phyloP scores from a whole-genome alignment of 2,329 filamentous ascomycete genomes.

The Xylariaceae sp. region DNA sequence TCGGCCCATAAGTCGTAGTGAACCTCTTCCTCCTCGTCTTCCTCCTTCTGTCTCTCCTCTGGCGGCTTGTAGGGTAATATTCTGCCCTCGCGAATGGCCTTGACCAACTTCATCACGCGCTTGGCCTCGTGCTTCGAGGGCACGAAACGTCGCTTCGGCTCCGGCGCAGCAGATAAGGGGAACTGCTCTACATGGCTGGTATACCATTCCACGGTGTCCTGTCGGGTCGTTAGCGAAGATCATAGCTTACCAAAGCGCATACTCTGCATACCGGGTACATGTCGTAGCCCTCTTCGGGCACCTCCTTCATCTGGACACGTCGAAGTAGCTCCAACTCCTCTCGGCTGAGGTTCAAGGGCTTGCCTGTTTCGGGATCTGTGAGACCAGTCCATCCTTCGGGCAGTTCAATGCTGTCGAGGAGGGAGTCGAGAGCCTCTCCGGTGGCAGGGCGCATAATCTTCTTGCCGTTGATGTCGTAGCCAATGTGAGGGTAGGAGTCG shows the following conservation, averaged over 20 bases:
- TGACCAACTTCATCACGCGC: constrained; percentile 93
- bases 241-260: neutral
- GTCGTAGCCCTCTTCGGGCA: constrained; percentile 83
- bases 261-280: constrained; percentile 67
- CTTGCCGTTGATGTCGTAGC: constrained; percentile 98
- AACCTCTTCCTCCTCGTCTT: constrained; percentile 64
- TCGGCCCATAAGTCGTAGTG: constrained; percentile 95
- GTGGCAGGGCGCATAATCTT: constrained; percentile 94
- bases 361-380: constrained; percentile 89
- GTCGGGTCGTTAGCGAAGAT: constrained; percentile 16
- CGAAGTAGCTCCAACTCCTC: constrained; percentile 86
- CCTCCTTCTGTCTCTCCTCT: constrained; percentile 60
- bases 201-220: constrained; percentile 90
- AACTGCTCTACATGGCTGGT: constrained; percentile 86
- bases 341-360: constrained; percentile 78
- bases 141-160: constrained; percentile 91
- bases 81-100: constrained; percentile 87
- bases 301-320: constrained; percentile 82
- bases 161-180: constrained; percentile 89
- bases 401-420: constrained; percentile 93
- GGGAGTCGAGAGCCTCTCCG: constrained; percentile 84
- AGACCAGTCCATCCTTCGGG: constrained; percentile 96
- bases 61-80: constrained; percentile 85
- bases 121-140: constrained; percentile 97
- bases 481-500: constrained; percentile 95